Base-by-base conservation (phyloP, 768 basidiomycete genomes). In the Hygrocybe coccinea region DNA sequence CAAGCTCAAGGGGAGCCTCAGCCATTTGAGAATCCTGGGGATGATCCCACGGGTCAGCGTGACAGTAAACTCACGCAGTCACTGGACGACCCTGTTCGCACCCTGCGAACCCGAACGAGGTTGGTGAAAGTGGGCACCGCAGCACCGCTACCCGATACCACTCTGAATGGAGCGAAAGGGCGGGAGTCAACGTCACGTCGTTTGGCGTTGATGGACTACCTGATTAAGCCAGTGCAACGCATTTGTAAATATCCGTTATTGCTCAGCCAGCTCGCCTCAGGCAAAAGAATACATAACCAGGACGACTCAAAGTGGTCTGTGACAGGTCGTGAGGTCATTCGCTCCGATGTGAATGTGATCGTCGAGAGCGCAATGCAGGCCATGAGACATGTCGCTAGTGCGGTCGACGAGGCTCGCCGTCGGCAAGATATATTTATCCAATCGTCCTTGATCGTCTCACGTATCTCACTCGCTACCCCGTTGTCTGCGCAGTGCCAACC, bases 171-270 rank as follows among this genome's bases (percentile, higher is more conserved):
- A 17, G n/a, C 51, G 15, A 41, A 37, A 41, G 29, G 15, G 7
- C 43, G 25, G 34, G 29, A 45, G 15, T 14, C 50, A 22, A 17
- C n/a, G 5, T 25, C 38, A 19, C 29, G 15, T 45, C 80, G 81
- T 19, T 79, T 89, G 36, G 77, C 78, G 55, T 84, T 89, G 68
- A 73, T 82, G 61, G 95, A 98, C 72, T 94, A 94, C 66, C 79
- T 97, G 73, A 97, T 99, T 73, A 93, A 93, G 70, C 95, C 95
- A n/a, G 81, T 97, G 14, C 95, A 99, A 70, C 78, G 94, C 50
- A 87, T 99, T 49, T 97, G 95, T 80, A 90, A 87, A 62, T 99
- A 99, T 66, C 92, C 94, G 15, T 79, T 98, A 50, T 79, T 99
- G 8, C 81, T 99, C 44, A 86, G 85, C 55, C 85, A 89, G 62